These are phyloP conservation scores for Fusarium setosum DNA, from an alignment of 2,329 filamentous ascomycete genomes.

Conservation along the genomic window DNA sequence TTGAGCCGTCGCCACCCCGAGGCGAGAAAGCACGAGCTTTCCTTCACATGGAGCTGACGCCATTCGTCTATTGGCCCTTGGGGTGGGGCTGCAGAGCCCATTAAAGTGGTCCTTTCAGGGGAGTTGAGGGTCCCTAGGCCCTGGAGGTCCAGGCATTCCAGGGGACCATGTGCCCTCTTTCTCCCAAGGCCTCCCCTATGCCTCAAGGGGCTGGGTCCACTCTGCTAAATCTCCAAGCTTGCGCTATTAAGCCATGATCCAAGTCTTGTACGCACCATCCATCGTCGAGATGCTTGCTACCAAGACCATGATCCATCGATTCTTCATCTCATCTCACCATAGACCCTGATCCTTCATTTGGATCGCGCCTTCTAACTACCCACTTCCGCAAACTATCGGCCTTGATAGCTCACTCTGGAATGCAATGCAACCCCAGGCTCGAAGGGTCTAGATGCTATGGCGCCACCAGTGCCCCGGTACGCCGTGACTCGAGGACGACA, in stretches of 20 bases:
- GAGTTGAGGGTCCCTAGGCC: not conserved
- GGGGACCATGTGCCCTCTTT: not conserved
- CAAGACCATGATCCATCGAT: not conserved
- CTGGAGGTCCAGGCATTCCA: not conserved
- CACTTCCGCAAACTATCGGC: too few relatives aligned
- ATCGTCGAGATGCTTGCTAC: not conserved
- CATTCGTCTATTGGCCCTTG: not conserved
- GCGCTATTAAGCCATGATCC: too few relatives aligned
- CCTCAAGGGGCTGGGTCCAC: not conserved
- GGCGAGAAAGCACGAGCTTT: not conserved
- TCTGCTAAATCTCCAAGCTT: too few relatives aligned
- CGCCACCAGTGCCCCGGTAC: not conserved
- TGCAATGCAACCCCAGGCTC: not conserved
- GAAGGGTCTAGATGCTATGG: not conserved
- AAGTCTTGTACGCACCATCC: not conserved
- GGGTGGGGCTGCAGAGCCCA: not conserved
- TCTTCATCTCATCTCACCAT: constrained; percentile 6
- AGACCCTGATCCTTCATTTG: not conserved
- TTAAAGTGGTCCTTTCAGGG: constrained; percentile 1
- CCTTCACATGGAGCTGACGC: not conserved
- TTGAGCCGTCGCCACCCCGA: not conserved
- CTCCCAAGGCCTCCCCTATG: not conserved
- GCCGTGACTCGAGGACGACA: not conserved
- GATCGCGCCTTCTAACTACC: not conserved
- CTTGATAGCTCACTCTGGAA: not conserved